These are phyloP conservation scores for Daldinia loculata DNA, from an alignment of 495 filamentous ascomycete genomes.

Conservation along the genomic window DNA sequence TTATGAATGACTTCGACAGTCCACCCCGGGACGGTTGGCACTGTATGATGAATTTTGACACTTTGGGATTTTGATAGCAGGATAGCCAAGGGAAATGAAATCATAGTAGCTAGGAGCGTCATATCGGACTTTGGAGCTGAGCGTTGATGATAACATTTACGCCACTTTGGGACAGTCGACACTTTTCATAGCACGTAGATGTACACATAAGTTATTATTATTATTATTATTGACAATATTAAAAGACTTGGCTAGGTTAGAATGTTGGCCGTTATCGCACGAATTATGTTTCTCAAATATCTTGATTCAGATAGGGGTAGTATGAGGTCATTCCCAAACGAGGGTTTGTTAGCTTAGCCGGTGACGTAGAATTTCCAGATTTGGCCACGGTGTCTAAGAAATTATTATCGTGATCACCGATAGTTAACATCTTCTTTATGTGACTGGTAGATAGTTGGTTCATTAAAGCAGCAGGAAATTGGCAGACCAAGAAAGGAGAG, in stretches of 20 bases:
- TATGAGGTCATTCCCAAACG: constrained; percentile 17
- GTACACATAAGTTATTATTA: too few species aligned
- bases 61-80: not conserved
- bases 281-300: not conserved
- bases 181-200: too few species aligned
- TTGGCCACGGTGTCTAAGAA: constrained; percentile 4
- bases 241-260: not conserved
- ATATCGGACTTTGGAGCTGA: too few species aligned
- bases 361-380: constrained; percentile 33
- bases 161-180: too few species aligned
- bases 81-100: not conserved
- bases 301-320: not conserved
- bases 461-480: constrained; percentile 15
- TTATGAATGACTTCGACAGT: not conserved
- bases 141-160: too few species aligned
- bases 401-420: constrained; percentile 20
- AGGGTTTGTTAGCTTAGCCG: constrained; percentile 13
- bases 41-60: not conserved
- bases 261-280: not conserved
- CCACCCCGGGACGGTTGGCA: not conserved
- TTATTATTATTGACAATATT: not conserved
- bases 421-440: not conserved
- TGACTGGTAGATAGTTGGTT: not conserved
- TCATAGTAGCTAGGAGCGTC: too few species aligned
- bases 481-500: not conserved